Conservation (phyloP, 2,329 filamentous ascomycete genomes). For the Dryadomyces quercus-mongolicae region DNA sequence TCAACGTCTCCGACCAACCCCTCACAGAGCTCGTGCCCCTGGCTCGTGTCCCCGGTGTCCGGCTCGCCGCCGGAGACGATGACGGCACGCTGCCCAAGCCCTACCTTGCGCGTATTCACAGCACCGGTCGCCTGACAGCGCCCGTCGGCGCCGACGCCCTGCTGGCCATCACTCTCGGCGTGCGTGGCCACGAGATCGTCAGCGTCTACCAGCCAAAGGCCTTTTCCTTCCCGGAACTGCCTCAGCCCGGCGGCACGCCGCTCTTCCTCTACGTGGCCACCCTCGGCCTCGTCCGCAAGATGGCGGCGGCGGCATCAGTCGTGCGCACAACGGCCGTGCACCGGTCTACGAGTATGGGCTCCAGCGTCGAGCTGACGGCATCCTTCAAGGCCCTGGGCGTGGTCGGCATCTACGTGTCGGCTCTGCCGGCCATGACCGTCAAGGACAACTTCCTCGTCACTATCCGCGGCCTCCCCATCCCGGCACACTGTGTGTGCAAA, state of each 20-base stretch:
- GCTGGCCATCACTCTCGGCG: constrained; percentile 49
- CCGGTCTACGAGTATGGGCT: constrained; percentile 45
- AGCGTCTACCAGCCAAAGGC: constrained; percentile 56
- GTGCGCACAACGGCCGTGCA: constrained; percentile 43
- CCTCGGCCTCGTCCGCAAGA: constrained; percentile 72
- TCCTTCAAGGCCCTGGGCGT: constrained; percentile 69
- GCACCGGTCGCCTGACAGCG: constrained; percentile 46
- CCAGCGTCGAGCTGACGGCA: constrained; percentile 51
- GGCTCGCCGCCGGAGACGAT: constrained; percentile 20
- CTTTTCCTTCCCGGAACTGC: constrained; percentile 27
- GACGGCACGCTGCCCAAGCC: constrained; percentile 17
- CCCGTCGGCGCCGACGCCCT: constrained; percentile 32
- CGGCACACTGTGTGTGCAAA: constrained; percentile 50
- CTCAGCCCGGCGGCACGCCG: constrained; percentile 15
- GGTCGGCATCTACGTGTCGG: constrained; percentile 66
- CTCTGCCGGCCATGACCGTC: constrained; percentile 47
- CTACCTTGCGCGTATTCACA: constrained; percentile 67
- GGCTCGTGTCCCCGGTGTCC: constrained; percentile 59
- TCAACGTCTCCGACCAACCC: constrained; percentile 59
- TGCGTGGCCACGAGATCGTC: constrained; percentile 68
- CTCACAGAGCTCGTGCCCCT: constrained; percentile 61
- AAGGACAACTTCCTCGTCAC: constrained; percentile 59
- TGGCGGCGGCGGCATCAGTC: constrained; percentile 77
- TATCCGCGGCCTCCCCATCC: constrained; percentile 60
- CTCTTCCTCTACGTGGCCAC: constrained; percentile 51